Evolutionary conservation across 1,284 basidiomycete species (phyloP).

Genomic region (Stereum hirsutum): DNA sequence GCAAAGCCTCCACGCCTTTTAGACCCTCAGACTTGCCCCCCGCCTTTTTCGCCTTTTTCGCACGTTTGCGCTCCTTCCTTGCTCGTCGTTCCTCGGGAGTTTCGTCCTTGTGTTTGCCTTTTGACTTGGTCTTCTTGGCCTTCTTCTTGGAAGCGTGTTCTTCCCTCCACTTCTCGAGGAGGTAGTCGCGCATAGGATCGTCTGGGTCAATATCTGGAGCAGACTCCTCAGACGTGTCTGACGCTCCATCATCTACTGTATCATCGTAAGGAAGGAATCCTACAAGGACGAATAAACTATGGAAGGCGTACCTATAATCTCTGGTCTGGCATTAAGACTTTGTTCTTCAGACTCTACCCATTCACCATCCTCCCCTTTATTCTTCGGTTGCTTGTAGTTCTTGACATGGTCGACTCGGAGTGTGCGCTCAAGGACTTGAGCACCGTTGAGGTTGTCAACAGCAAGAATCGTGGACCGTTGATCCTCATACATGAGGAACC

Average conservation of each 20-base stretch:
- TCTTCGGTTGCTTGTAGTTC: constrained; percentile 84
- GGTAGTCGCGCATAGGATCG: constrained; percentile 95
- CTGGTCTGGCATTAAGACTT: constrained; percentile 77
- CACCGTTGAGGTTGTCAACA: constrained; percentile 97
- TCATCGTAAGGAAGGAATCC: background rate
- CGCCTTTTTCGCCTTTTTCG: constrained; percentile 41
- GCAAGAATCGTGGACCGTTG: constrained; percentile 94
- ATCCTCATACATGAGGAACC: constrained; percentile 98
- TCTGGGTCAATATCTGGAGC: constrained; percentile 81
- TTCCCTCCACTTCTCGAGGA: constrained; percentile 62
- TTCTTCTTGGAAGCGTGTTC: constrained; percentile 50
- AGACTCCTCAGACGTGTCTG: constrained; percentile 59
- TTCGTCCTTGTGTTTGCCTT: constrained; percentile 57
- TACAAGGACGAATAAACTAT: background rate
- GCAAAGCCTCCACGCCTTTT: constrained; percentile 40
- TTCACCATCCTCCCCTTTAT: constrained; percentile 81
- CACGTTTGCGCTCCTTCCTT: constrained; percentile 58
- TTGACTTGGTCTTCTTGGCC: constrained; percentile 44
- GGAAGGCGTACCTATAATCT: constrained; percentile 46
- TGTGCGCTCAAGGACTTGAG: constrained; percentile 79
- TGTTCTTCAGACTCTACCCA: constrained; percentile 81
- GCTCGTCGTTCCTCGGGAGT: constrained; percentile 69
- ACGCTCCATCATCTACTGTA: constrained; percentile 37
- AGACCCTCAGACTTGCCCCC: constrained; percentile 30
- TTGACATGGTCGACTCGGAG: constrained; percentile 93